Base-by-base conservation (phyloP, 768 basidiomycete species). In the Pleurotus eryngii region DNA sequence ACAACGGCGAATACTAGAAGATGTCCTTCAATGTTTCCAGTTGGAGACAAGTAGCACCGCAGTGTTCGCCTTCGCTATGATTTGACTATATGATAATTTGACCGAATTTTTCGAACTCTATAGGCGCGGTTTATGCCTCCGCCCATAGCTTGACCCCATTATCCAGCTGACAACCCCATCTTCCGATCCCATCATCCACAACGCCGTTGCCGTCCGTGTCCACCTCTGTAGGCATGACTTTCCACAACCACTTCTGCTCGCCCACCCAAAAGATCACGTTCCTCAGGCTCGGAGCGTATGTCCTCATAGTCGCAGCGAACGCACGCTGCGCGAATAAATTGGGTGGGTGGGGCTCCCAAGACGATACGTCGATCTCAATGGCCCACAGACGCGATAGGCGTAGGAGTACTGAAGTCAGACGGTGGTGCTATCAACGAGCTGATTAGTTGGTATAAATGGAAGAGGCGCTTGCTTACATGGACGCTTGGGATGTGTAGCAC, bases 231-330 rank as follows among this genome's bases (percentile, higher is more conserved):
- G 42, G 42, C 20, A 45, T 4, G 14, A 48, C 22, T 20, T 24
- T 48, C 51, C 51, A 54, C 18, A 20, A 24, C 51, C 51, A 54
- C 27, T 39, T 54, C 51, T 26, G n/a, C 20, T 39, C 39, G 11
- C 27, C 27, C 6, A 54, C 26, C 51, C 51, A 54, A n/a, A 54
- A 54, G n/a, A 35, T 39, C 22, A 54, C 51, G 20, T 39, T n/a
- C 9, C 39, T 37, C 18, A 54, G n/a, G 9, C 18, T 54, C 7
- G 51, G 51, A 9, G 51, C 51, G 39, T 27, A 54, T n/a, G 22
- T 24, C 35, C 51, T 15, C 11, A 54, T 14, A 20, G 18, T 12
- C 2, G 51, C 35, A 12, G 39, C 51, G 5, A 54, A 18, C 11
- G 51, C 35, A 11, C 51, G 35, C 24, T 54, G 51, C 12, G 51